Conservation (phyloP, 768 basidiomycete genomes). For the Goffeauzyma gilvescens region DNA sequence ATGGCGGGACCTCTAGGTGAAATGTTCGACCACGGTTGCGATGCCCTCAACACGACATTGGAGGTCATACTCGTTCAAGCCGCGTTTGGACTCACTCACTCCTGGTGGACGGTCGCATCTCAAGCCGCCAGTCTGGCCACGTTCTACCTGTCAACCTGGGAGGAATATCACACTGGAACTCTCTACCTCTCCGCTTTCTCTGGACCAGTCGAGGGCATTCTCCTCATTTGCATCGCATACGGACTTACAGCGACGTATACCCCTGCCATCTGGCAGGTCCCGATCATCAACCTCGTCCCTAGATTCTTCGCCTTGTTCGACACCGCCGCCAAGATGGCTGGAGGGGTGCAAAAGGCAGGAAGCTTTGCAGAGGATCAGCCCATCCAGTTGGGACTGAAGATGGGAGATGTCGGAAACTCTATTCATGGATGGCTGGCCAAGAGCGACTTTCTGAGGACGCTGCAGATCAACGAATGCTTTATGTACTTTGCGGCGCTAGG, state of each 20-base stretch:
- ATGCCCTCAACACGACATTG: slow-evolving; percentile 91
- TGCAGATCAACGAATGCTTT: slow-evolving; percentile 67
- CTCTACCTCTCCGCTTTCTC: slow-evolving; percentile 83
- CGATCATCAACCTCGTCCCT: slow-evolving; percentile 14
- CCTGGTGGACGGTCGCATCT: slow-evolving; percentile 91
- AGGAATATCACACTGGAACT: slow-evolving; percentile 36
- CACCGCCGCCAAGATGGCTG: not conserved
- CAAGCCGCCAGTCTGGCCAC: slow-evolving; percentile 58
- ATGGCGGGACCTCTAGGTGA: slow-evolving; percentile 97
- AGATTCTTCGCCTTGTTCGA: slow-evolving; percentile 1
- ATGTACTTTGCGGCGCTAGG: slow-evolving; percentile 59
- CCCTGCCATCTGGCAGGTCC: slow-evolving; percentile 20
- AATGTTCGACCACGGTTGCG: slow-evolving; percentile 83
- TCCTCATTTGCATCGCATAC: slow-evolving; percentile 63
- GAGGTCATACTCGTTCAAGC: slow-evolving; percentile 64
- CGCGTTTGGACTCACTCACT: slow-evolving; percentile 75
- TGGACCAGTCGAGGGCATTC: slow-evolving; percentile 88
- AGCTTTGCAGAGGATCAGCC: too few relatives aligned
- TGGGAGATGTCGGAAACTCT: not conserved
- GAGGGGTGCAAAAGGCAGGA: not conserved
- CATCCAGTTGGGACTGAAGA: not conserved
- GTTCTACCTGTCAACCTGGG: slow-evolving; percentile 69
- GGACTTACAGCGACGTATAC: slow-evolving; percentile 59
- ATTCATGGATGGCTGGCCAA: too few relatives aligned
- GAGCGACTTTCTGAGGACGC: slow-evolving; percentile 33